Base-by-base conservation (phyloP, 208 protist species). In the Wallacemonas sp. region DNA sequence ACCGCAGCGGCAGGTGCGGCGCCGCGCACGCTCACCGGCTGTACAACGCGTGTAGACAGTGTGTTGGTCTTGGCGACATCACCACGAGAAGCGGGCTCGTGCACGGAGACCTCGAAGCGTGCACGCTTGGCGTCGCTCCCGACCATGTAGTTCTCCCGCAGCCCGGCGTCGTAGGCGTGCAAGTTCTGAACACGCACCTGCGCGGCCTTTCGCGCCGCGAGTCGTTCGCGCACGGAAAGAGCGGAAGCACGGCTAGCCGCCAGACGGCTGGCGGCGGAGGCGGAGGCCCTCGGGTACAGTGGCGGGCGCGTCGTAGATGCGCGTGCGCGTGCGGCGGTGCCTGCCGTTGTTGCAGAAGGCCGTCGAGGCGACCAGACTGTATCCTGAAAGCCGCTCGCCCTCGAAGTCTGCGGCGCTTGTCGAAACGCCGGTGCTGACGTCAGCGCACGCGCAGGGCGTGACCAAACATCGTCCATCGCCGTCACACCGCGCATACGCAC, bases 91-190 rank as follows among this genome's bases (percentile, higher is more conserved):
- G 32, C 30, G 24, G 60, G 33, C 30, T 17, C 19, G 13, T 26
- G 21, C n/a, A 57, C 50, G 29, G 50, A 32, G 6, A 19, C 19
- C 12, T 90, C 83, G 30, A 60, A 71, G 42, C 79, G 63, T 57
- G 39, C 48, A 0, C 72, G 52, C 66, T 90, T 85, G 38, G 60
- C 60, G 45, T 71, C 64, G 57, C 67, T 69, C 15, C 79, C 83
- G 27, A 82, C 72, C 67, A 81, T 76, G 59, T 86, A 84, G 53
- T 84, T 86, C 22, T 79, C 71, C 27, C 72, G 63, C 53, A 86
- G 46, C 29, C 81, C 22, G 1, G 53, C 32, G 8, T 73, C 50
- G 66, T 82, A 80, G 32, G 21, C 34, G 30, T 66, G 21, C 22
- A 84, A 12, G 22, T 74, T 73, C 29, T 62, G 48, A 37, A 64